phyloP scores from a whole-genome alignment of 2,329 filamentous ascomycete species.

The Ceratocystis diversiconidia region DNA sequence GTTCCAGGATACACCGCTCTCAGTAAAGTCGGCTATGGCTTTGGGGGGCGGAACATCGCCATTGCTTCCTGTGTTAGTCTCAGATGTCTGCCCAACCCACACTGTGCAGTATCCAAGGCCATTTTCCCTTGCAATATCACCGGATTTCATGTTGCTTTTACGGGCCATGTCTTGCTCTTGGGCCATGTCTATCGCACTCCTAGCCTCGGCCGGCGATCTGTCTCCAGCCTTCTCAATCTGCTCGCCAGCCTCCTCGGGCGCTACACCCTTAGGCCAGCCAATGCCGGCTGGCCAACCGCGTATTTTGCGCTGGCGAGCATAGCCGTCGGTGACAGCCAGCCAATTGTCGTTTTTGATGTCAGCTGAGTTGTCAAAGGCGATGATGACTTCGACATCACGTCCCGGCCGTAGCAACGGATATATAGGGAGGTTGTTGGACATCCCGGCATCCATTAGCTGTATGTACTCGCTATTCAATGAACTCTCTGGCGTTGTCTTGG shows the following conservation, averaged over 20 bases:
- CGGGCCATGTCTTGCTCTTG: slow-evolving; percentile 22
- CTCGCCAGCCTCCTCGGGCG: slow-evolving; percentile 21
- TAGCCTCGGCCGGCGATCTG: slow-evolving; percentile 50
- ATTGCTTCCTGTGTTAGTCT: slow-evolving; percentile 37
- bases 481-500: slow-evolving; percentile 61
- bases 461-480: slow-evolving; percentile 58
- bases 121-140: slow-evolving; percentile 22
- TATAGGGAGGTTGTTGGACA: slow-evolving; percentile 95
- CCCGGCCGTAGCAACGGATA: slow-evolving; percentile 85
- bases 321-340: slow-evolving; percentile 87
- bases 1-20: slow-evolving; percentile 48
- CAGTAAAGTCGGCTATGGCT: slow-evolving; percentile 45
- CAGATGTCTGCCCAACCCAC: slow-evolving; percentile 78
- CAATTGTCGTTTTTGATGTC: slow-evolving; percentile 92
- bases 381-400: slow-evolving; percentile 72
- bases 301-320: slow-evolving; percentile 75
- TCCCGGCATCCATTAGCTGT: slow-evolving; percentile 89
- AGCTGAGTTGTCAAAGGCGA: slow-evolving; percentile 88
- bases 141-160: slow-evolving; percentile 2
- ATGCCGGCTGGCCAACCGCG: slow-evolving; percentile 89
- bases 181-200: slow-evolving; percentile 48
- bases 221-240: slow-evolving; percentile 46
- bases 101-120: slow-evolving; percentile 84
- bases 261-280: slow-evolving; percentile 62
- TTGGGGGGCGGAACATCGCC: slow-evolving; percentile 34